These are phyloP conservation scores for Sporobolomyces phaffii DNA, from an alignment of 768 basidiomycete species.

Conservation along the genomic window DNA sequence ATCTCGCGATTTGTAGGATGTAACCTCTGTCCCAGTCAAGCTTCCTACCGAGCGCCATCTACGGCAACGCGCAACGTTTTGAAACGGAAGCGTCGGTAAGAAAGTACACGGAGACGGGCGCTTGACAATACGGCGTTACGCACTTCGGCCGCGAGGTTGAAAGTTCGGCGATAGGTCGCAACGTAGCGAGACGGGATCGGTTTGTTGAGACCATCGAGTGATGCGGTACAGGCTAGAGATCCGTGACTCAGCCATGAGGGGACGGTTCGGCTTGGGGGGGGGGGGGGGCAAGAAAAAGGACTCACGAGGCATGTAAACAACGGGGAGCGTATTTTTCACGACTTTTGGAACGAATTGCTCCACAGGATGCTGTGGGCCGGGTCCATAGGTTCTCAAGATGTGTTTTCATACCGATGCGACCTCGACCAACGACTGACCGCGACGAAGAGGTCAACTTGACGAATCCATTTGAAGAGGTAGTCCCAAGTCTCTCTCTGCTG, in stretches of 20 bases:
- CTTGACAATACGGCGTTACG: no score
- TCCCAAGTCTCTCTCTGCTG: conserved; percentile 90
- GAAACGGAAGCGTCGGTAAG: background rate
- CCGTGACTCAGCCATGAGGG: conserved; percentile 45
- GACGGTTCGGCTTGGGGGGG: conserved; percentile 33
- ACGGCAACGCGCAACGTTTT: no score
- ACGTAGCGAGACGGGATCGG: conserved; percentile 52
- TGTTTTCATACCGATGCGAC: background rate
- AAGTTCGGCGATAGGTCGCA: conserved; percentile 43
- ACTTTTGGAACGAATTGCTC: conserved; percentile 86
- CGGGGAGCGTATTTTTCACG: conserved; percentile 55
- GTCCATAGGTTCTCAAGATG: background rate
- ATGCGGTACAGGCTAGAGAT: conserved; percentile 36
- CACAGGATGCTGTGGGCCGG: conserved; percentile 63
- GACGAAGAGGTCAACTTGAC: conserved; percentile 82
- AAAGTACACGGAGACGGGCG: no score
- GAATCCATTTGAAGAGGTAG: conserved; percentile 88
- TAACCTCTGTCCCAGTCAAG: conserved; percentile 62
- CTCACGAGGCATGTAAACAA: conserved; percentile 42
- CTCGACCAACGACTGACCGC: conserved; percentile 51
- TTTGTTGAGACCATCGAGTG: conserved; percentile 92
- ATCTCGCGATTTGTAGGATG: conserved; percentile 85
- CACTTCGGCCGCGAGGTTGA: conserved; percentile 42
- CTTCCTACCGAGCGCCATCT: conserved; percentile 44
- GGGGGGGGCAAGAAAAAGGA: no score